Conservation (phyloP, 441 rosid genomes). For the Kokia cookei region DNA sequence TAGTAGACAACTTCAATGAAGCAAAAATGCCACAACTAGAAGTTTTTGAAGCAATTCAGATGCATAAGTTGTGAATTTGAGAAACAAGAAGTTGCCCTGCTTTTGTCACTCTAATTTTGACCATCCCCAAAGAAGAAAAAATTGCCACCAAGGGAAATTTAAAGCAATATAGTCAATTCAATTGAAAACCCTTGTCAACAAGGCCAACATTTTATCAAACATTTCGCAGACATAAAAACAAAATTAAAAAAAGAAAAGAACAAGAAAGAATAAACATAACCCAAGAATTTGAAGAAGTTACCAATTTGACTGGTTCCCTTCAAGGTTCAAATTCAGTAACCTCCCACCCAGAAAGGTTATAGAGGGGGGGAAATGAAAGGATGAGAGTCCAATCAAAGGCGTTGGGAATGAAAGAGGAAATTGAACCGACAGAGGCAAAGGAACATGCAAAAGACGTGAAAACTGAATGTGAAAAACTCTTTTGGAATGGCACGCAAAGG, state of each 20-base stretch:
- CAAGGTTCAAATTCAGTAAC: not conserved
- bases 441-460: slow-evolving; percentile 19
- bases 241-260: not conserved
- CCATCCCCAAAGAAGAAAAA: too few species aligned
- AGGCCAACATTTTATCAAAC: not conserved
- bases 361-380: not conserved
- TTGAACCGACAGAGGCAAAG: not conserved
- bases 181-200: not conserved
- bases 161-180: not conserved
- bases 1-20: not conserved
- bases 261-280: not conserved
- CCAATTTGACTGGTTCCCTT: not conserved
- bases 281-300: not conserved
- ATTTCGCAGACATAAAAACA: not conserved
- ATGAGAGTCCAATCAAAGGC: not conserved
- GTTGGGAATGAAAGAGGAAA: not conserved
- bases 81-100: not conserved
- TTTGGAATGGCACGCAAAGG: slow-evolving; percentile 63
- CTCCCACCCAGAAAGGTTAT: not conserved
- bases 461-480: slow-evolving; percentile 1
- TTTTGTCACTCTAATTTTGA: not conserved
- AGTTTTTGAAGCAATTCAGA: not conserved
- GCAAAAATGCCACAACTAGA: not conserved
- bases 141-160: not conserved
- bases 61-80: not conserved